A percentile compares a stretch with the other conserved stretches of the same genome.
These are phyloP conservation scores for Tetrapisispora namnaoensis DNA, from an alignment of 805 yeast species.

Conservation along the genomic window DNA sequence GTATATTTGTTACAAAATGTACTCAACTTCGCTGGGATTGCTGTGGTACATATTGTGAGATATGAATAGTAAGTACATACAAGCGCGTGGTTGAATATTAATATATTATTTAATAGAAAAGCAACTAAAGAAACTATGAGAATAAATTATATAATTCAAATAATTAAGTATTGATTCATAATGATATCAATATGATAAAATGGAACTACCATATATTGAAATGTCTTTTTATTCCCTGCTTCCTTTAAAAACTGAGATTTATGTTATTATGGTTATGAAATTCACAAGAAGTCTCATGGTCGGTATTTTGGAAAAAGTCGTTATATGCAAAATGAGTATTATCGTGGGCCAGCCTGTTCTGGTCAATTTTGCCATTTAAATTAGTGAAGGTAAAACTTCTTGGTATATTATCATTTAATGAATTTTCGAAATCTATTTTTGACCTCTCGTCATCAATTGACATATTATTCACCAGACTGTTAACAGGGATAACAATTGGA, in stretches of 20 bases:
- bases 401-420: slow-evolving; percentile 10
- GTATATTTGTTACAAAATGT: no score
- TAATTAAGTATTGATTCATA: not conserved
- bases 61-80: no score
- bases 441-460: slow-evolving; percentile 12
- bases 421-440: not conserved
- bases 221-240: not conserved
- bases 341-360: not conserved
- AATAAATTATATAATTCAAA: not conserved
- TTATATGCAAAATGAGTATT: not conserved
- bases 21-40: no score
- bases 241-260: not conserved
- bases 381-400: slow-evolving; percentile 10
- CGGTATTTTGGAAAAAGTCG: not conserved
- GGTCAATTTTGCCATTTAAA: not conserved
- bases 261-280: not conserved
- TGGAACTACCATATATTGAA: not conserved
- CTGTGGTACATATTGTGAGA: not conserved
- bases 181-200: not conserved
- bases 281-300: not conserved
- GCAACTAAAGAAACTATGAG: not conserved
- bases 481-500: not conserved
- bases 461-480: slow-evolving; percentile 15
- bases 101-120: no score
- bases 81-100: no score